phyloP scores from a whole-genome alignment of 2,329 filamentous ascomycete species.

The Onygenales sp. region DNA sequence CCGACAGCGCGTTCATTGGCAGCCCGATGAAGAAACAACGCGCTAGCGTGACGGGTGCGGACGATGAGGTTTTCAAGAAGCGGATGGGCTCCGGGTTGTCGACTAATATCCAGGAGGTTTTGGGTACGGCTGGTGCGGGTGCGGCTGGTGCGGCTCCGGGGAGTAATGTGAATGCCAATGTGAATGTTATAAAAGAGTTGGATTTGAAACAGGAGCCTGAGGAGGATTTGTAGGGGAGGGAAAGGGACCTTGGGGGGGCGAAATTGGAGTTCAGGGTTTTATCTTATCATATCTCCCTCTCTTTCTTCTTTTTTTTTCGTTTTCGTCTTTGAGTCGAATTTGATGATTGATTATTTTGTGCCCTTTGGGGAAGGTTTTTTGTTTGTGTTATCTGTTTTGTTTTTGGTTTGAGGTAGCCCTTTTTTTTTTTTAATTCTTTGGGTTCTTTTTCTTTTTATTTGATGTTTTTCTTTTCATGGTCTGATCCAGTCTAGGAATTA shows the following conservation, averaged over 20 bases:
- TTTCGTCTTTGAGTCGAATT: neutral
- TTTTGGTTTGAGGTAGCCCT: neutral
- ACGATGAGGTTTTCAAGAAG: constrained; percentile 30
- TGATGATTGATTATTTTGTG: neutral
- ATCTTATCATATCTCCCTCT: neutral
- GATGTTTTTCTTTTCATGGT: too few species aligned
- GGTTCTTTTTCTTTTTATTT: too few species aligned
- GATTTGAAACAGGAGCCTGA: neutral
- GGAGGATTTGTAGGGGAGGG: neutral
- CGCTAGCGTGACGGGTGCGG: constrained; percentile 34
- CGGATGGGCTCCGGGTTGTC: constrained; percentile 29
- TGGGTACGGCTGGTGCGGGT: constrained; percentile 11
- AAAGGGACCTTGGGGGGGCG: neutral
- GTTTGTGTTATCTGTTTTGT: too few species aligned
- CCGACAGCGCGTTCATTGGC: constrained; percentile 29
- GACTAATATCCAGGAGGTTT: constrained; percentile 27
- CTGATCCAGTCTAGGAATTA: too few species aligned
- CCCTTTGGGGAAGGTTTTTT: too few species aligned
- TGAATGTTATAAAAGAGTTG: neutral
- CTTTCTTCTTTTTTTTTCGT: neutral
- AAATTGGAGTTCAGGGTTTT: neutral
- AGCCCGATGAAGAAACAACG: constrained; percentile 40
- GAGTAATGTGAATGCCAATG: neutral
- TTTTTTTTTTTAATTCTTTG: neutral
- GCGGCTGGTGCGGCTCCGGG: neutral